Evolutionary conservation across 179 eudicot species (phyloP).

Genomic region (Dionaea muscipula): DNA sequence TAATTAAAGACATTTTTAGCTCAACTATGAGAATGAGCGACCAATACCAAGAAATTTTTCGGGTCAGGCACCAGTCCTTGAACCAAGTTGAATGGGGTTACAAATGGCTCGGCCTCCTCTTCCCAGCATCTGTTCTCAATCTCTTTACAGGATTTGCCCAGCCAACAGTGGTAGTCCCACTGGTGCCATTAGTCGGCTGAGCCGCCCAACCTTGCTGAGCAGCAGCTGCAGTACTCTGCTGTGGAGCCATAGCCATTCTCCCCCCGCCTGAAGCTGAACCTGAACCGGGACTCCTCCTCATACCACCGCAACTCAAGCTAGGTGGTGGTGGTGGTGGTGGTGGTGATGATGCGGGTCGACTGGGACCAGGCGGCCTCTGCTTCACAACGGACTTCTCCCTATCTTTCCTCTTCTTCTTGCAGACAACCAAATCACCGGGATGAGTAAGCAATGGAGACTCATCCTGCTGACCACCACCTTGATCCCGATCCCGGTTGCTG

Average conservation of each 20-base stretch:
- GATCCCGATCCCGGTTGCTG: conserved; percentile 31
- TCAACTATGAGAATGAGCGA: no score
- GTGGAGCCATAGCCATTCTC: conserved; percentile 25
- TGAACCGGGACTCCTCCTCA: conserved; percentile 55
- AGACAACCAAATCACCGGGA: conserved; percentile 87
- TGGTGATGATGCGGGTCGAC: conserved; percentile 69
- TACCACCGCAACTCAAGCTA: conserved; percentile 33
- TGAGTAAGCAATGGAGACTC: conserved; percentile 45
- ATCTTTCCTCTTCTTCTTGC: conserved; percentile 92
- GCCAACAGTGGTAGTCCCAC: conserved; percentile 53
- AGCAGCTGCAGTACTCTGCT: no score
- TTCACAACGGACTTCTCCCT: conserved; percentile 51
- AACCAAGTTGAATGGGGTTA: conserved; percentile 16
- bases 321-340: conserved; percentile 91
- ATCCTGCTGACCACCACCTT: conserved; percentile 30
- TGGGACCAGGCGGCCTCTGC: conserved; percentile 47
- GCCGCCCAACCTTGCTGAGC: conserved; percentile 40
- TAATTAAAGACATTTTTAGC: no score
- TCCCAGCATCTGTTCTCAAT: conserved; percentile 74
- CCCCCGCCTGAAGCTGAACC: conserved; percentile 29
- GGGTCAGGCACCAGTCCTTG: no score
- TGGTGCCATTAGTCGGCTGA: conserved; percentile 35
- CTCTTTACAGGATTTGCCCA: conserved; percentile 97
- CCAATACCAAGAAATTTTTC: no score
- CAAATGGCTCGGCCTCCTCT: conserved; percentile 65